phyloP scores from a whole-genome alignment of 352 stramenopile genomes.

The Phytopythium litorale region DNA sequence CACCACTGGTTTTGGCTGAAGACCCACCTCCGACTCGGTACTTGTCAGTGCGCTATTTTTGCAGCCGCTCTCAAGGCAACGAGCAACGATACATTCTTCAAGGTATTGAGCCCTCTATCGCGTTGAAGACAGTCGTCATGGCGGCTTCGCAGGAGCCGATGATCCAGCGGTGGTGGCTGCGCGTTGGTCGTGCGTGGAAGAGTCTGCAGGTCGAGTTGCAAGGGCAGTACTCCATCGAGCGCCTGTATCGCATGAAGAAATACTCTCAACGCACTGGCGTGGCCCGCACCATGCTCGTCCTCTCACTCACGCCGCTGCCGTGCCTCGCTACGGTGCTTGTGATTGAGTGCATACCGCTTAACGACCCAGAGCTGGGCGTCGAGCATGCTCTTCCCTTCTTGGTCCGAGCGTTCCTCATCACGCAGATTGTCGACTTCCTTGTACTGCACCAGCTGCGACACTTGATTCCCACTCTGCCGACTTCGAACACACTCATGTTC shows the following conservation, averaged over 20 bases:
- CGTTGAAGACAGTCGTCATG: too few relatives aligned
- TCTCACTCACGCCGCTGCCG: constrained; percentile 24
- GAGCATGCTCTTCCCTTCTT: constrained; percentile 26
- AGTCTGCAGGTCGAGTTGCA: constrained; percentile 28
- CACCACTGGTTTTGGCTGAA: too few relatives aligned
- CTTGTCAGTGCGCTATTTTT: too few relatives aligned
- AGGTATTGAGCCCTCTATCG: too few relatives aligned
- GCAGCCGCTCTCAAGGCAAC: too few relatives aligned
- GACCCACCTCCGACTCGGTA: too few relatives aligned
- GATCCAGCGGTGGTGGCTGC: background rate
- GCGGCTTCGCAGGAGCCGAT: background rate
- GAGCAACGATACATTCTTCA: too few relatives aligned
- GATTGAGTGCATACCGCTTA: constrained; percentile 17
- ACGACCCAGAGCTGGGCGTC: background rate
- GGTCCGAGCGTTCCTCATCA: constrained; percentile 10
- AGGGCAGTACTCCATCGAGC: constrained; percentile 31
- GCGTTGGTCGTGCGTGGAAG: background rate
- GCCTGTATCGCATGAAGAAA: constrained; percentile 10
- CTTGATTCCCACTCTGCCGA: constrained; percentile 15
- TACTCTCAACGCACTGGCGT: constrained; percentile 8
- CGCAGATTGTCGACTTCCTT: constrained; percentile 3
- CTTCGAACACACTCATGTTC: constrained; percentile 4
- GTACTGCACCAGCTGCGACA: background rate
- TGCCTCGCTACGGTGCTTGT: constrained; percentile 25
- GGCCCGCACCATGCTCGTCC: constrained; percentile 7